Conservation (phyloP, 345 rosid species). For the Fremontodendron californicum region DNA sequence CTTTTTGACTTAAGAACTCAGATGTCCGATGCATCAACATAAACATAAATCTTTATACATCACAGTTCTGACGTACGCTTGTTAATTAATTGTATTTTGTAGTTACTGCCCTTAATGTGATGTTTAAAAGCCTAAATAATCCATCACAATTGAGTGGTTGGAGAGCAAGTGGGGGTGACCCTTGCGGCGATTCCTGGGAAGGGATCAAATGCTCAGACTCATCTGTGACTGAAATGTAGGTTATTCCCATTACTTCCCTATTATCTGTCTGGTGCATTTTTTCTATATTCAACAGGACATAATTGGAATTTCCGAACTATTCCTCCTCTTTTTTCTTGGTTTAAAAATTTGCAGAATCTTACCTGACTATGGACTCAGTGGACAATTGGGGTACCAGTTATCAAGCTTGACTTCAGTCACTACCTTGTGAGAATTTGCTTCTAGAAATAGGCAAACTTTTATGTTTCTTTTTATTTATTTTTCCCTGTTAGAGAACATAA, state of each 20-base stretch:
- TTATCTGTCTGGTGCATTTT: conserved; percentile 7
- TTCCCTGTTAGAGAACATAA: conserved; percentile 13
- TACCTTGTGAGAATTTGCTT: conserved; percentile 52
- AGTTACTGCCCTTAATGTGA: conserved; percentile 84
- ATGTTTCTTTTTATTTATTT: neutral
- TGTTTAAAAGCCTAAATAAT: conserved; percentile 75
- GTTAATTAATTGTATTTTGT: conserved; percentile 20
- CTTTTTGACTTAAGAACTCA: neutral
- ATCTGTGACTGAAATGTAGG: conserved; percentile 72
- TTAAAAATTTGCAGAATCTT: conserved; percentile 51
- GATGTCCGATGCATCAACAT: neutral
- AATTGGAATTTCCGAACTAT: neutral
- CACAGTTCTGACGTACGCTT: conserved; percentile 20
- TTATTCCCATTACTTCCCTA: neutral
- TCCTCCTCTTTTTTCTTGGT: neutral
- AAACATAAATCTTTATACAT: neutral
- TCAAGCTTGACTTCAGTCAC: conserved; percentile 77
- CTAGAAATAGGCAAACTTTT: neutral
- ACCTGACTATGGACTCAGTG: conserved; percentile 64
- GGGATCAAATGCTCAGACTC: conserved; percentile 86
- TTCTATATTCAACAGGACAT: neutral
- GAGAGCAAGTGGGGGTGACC: conserved; percentile 79
- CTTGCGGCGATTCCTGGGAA: conserved; percentile 83
- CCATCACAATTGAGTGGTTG: conserved; percentile 67
- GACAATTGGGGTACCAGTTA: conserved; percentile 84